Evolutionary conservation across 1,284 basidiomycete species (phyloP), one percentile per base, ranked within the genome.

Genomic region (Athelia sp.): DNA sequence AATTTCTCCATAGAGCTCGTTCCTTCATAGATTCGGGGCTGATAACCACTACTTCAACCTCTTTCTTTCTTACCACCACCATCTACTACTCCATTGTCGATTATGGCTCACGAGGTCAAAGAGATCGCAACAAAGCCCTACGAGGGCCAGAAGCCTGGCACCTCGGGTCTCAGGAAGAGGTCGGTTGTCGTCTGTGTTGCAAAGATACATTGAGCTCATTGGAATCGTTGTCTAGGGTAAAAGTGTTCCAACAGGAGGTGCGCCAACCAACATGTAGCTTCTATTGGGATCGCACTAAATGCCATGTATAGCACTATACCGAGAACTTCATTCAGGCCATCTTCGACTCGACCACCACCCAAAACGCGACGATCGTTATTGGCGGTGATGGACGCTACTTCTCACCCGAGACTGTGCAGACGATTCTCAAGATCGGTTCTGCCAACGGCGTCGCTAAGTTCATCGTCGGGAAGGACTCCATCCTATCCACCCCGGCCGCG

Each of bases 311-410:
- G 85, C 84, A 98, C 75, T 99, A 99, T 76, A 99, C 97, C 43
- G 96, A 99, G 73, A 99, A 99, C 80, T 99, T 99, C 64, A 70
- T 98, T 52, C 96, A 98, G 71, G 76, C 94, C 58, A 99, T 94
- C 70, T 84, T 99, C 59, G 85, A 92, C 61, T 90, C 94, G 50
- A 92, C 98, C 71, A 79, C 85, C 14, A 82, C 86, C 45, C 75
- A 87, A 54, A 93, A 85, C 32, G 77, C 87, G 52, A 98, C 95
- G 11, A 78, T 99, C 56, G 96, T 98, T 60, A 84, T 99, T 60
- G 96, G 96, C 50, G 97, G 96, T 54, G 97, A 99, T 68, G 96
- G 97, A 36, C 92, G 96, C 52, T 99, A 81, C 79, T 97, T 91
- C 72, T 87, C 87, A 31, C 85, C 89, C 42, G 93, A 97, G 63